These are phyloP conservation scores for Microdochium bolleyi DNA, from an alignment of 2,329 filamentous ascomycete genomes.

Conservation along the genomic window DNA sequence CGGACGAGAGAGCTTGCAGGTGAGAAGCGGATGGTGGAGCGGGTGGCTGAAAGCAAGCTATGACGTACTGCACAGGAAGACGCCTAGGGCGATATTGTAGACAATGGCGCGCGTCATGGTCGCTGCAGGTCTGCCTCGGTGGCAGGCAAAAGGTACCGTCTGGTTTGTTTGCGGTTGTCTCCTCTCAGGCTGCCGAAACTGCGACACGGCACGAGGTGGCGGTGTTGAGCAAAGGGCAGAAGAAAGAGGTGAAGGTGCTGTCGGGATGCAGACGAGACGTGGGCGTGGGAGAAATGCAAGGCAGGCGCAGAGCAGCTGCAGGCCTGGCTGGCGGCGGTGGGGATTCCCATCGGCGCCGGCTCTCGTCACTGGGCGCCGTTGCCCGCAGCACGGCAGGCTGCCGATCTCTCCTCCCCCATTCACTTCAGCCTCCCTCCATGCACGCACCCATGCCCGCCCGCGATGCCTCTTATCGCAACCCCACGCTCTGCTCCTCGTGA, in stretches of 20 bases:
- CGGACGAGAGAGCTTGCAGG: conserved; percentile 1
- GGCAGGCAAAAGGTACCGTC: not conserved
- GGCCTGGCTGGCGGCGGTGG: too few species aligned
- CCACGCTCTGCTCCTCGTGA: not conserved
- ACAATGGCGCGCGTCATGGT: conserved; percentile 33
- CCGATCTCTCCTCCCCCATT: too few species aligned
- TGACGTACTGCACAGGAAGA: conserved; percentile 33
- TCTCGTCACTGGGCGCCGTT: too few species aligned
- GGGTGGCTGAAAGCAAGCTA: conserved; percentile 7
- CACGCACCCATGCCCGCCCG: not conserved
- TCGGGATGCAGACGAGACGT: conserved; percentile 1
- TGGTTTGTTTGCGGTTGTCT: not conserved
- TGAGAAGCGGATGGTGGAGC: conserved; percentile 3
- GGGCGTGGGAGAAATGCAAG: too few species aligned
- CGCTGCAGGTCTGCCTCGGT: not conserved
- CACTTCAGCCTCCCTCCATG: too few species aligned
- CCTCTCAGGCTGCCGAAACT: not conserved
- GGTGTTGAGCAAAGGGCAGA: not conserved
- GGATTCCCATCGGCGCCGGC: too few species aligned
- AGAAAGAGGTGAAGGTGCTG: too few species aligned
- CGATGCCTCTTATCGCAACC: not conserved
- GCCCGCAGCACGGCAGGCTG: too few species aligned
- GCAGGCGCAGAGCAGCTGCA: too few species aligned
- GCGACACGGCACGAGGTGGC: not conserved
- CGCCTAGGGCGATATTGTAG: conserved; percentile 29